phyloP scores from a whole-genome alignment of 2,329 filamentous ascomycete species.

The Penicillium sp. region DNA sequence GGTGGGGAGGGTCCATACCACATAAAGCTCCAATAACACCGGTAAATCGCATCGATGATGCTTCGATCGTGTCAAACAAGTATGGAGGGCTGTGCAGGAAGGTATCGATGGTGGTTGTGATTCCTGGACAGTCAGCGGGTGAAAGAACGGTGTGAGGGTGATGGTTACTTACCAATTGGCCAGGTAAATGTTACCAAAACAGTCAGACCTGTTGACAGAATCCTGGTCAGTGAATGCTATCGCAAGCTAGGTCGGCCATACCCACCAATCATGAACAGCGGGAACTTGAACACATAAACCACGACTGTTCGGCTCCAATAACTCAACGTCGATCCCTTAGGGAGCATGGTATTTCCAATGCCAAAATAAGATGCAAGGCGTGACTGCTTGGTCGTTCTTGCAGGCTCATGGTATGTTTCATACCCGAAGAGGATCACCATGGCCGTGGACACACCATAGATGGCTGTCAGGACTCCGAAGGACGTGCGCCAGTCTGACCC shows the following conservation, averaged over 20 bases:
- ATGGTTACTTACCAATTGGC: conserved; percentile 35
- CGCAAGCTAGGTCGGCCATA: not conserved
- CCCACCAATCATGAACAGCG: conserved; percentile 31
- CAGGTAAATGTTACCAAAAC: conserved; percentile 41
- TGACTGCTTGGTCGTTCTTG: conserved; percentile 9
- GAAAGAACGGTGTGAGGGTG: not conserved
- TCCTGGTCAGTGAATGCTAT: not conserved
- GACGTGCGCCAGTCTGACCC: conserved; percentile 34
- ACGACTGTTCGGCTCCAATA: conserved; percentile 27
- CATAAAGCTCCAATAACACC: conserved; percentile 36
- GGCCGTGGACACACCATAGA: conserved; percentile 38
- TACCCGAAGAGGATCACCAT: conserved; percentile 36
- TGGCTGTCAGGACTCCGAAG: conserved; percentile 37
- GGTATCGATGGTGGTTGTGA: conserved; percentile 38
- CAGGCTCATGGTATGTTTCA: conserved; percentile 35
- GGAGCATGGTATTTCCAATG: conserved; percentile 31
- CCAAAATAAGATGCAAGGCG: conserved; percentile 32
- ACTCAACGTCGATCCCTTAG: conserved; percentile 27
- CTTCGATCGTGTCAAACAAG: conserved; percentile 35
- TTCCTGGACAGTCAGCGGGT: conserved; percentile 21
- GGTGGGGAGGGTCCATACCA: conserved; percentile 19
- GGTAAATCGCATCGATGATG: conserved; percentile 41
- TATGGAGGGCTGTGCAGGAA: conserved; percentile 39
- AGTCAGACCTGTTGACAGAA: conserved; percentile 22
- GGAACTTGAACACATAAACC: conserved; percentile 33